Evolutionary conservation across 306 rosid genomes (phyloP).

Genomic region (Trifolium subterraneum): DNA sequence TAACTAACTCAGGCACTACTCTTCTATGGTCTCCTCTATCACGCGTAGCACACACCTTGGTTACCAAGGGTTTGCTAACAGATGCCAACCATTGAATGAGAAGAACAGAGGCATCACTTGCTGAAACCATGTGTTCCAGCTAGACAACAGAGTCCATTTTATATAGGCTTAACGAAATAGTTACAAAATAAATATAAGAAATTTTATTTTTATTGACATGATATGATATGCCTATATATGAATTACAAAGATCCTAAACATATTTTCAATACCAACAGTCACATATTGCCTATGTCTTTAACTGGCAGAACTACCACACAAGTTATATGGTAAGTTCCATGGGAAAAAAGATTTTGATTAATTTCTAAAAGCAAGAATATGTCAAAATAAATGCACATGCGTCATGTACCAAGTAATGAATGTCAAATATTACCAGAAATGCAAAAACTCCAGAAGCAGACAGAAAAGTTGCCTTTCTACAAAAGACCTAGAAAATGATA

Average conservation of each 20-base stretch:
- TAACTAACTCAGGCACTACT: neutral
- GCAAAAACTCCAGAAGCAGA: conserved; percentile 66
- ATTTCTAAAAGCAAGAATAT: conserved; percentile 28
- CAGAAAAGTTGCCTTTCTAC: conserved; percentile 85
- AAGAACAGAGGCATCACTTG: neutral
- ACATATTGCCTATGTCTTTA: conserved; percentile 2
- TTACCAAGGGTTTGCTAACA: neutral
- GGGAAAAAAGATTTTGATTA: conserved; percentile 28
- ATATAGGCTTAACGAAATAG: neutral
- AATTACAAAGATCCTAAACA: neutral
- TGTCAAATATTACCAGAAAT: conserved; percentile 70
- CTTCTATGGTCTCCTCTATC: neutral
- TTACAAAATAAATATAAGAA: neutral
- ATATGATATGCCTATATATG: neutral
- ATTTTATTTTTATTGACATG: neutral
- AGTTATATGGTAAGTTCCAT: neutral
- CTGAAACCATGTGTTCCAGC: neutral
- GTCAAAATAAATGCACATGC: neutral
- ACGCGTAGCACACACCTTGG: neutral
- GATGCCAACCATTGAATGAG: neutral
- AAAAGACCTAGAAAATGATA: conserved; percentile 68
- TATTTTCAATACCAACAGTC: conserved; percentile 9
- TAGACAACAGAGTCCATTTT: too few relatives aligned
- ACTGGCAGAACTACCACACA: conserved; percentile 20
- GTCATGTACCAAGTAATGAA: conserved; percentile 19